Conservation (phyloP, 2,329 filamentous ascomycete species). For the Macrophomina pseudophaseolina region DNA sequence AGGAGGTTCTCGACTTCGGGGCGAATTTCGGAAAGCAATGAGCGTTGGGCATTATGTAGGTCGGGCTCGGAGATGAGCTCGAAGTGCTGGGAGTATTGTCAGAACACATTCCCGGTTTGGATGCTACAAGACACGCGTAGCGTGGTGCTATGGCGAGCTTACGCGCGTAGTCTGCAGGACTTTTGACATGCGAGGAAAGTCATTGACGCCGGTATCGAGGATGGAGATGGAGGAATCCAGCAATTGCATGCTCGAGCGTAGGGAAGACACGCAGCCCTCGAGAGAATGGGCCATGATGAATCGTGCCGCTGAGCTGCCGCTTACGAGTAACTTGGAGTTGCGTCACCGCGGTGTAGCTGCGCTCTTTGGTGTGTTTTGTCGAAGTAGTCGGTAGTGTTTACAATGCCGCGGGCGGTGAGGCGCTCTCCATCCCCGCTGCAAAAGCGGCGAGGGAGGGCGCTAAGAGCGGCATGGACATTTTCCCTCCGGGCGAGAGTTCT, state of each 20-base stretch:
- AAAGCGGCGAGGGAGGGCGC: slow-evolving; percentile 9
- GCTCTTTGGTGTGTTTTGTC: not conserved
- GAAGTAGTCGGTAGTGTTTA: slow-evolving; percentile 16
- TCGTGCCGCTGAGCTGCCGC: no score
- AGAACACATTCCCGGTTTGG: not conserved
- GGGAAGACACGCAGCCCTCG: slow-evolving; percentile 63
- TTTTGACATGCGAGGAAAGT: slow-evolving; percentile 66
- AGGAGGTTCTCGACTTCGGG: slow-evolving; percentile 82
- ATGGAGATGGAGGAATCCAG: slow-evolving; percentile 68
- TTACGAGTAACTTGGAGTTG: not conserved
- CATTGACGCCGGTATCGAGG: slow-evolving; percentile 65
- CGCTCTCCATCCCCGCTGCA: slow-evolving; percentile 2
- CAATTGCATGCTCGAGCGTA: slow-evolving; percentile 65
- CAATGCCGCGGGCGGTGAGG: not conserved
- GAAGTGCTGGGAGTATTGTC: slow-evolving; percentile 69
- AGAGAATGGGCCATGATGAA: slow-evolving; percentile 50
- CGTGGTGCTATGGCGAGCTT: slow-evolving; percentile 33
- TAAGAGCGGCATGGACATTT: slow-evolving; percentile 22
- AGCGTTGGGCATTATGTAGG: slow-evolving; percentile 79
- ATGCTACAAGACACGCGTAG: no score
- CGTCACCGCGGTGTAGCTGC: not conserved
- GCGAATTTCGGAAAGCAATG: slow-evolving; percentile 86
- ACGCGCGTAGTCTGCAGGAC: slow-evolving; percentile 68
- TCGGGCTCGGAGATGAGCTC: slow-evolving; percentile 88
- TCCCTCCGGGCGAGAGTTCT: slow-evolving; percentile 15